These are phyloP conservation scores for Phaseolus lunatus DNA, from an alignment of 306 rosid species.

Conservation along the genomic window DNA sequence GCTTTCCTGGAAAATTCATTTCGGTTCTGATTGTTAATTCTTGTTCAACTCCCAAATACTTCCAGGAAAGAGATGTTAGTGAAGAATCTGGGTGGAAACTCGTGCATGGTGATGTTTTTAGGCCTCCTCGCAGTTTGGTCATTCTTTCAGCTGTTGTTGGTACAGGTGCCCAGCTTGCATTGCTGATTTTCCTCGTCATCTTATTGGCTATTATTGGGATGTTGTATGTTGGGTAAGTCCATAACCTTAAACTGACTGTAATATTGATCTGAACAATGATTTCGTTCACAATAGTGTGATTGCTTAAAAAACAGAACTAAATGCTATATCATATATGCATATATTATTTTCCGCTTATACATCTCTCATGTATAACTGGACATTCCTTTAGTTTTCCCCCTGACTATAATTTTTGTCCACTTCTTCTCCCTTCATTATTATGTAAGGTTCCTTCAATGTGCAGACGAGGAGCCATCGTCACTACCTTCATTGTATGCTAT, in stretches of 20 bases:
- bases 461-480: conserved; percentile 99
- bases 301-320: conserved; percentile 24
- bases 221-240: conserved; percentile 81
- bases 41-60: conserved; percentile 36
- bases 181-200: conserved; percentile 97
- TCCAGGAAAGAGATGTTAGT: conserved; percentile 96
- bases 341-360: conserved; percentile 35
- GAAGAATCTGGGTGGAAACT: conserved; percentile 99
- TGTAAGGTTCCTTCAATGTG: conserved; percentile 36
- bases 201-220: conserved; percentile 96
- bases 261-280: conserved; percentile 31
- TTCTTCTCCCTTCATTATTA: conserved; percentile 25
- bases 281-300: not conserved
- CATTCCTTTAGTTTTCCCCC: conserved; percentile 17
- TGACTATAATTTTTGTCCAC: conserved; percentile 9
- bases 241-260: conserved; percentile 22
- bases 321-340: not conserved
- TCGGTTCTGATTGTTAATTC: conserved; percentile 39
- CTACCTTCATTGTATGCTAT: conserved; percentile 97
- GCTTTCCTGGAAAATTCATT: conserved; percentile 8
- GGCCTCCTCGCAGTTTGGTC: conserved; percentile 84
- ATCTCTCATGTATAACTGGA: conserved; percentile 1
- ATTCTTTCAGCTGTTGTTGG: conserved; percentile 98
- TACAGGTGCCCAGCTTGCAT: conserved; percentile 96
- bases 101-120: conserved; percentile 99